phyloP scores from a whole-genome alignment of 2,329 filamentous ascomycete species.

The Sporothrix humicola region DNA sequence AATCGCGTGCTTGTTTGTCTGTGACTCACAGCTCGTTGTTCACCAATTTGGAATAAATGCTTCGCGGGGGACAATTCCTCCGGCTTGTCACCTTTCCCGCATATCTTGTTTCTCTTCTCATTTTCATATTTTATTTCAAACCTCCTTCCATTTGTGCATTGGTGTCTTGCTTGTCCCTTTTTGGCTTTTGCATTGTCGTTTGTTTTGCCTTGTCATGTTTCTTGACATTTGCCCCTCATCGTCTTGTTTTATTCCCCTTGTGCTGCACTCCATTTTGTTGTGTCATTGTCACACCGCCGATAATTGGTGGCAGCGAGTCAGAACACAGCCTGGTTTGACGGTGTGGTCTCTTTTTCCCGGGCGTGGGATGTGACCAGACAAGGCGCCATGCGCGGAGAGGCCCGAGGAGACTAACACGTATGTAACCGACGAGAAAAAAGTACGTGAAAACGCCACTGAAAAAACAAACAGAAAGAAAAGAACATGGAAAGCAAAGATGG shows the following conservation, averaged over 20 bases:
- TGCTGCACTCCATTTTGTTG: not conserved
- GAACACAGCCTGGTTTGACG: constrained; percentile 26
- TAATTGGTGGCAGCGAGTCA: not conserved
- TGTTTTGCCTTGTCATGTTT: not conserved
- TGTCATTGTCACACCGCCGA: constrained; percentile 25
- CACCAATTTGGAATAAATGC: constrained; percentile 5
- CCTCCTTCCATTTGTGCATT: not conserved
- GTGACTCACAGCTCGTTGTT: constrained; percentile 25
- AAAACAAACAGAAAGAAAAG: not conserved
- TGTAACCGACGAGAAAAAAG: not conserved
- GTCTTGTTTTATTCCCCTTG: not conserved
- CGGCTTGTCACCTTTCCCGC: not conserved
- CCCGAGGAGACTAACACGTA: not conserved
- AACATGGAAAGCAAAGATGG: not conserved
- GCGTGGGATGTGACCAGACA: not conserved
- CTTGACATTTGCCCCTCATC: not conserved
- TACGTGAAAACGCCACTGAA: not conserved
- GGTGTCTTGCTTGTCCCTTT: not conserved
- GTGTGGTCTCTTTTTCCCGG: constrained; percentile 7
- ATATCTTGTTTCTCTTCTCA: not conserved
- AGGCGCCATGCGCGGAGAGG: not conserved
- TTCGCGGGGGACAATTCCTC: constrained; percentile 1
- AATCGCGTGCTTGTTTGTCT: constrained; percentile 27
- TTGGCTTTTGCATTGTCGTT: not conserved
- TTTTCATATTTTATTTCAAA: not conserved